These are phyloP conservation scores for Globisporangium cederbergense DNA, from an alignment of 352 stramenopile genomes.

Conservation along the genomic window DNA sequence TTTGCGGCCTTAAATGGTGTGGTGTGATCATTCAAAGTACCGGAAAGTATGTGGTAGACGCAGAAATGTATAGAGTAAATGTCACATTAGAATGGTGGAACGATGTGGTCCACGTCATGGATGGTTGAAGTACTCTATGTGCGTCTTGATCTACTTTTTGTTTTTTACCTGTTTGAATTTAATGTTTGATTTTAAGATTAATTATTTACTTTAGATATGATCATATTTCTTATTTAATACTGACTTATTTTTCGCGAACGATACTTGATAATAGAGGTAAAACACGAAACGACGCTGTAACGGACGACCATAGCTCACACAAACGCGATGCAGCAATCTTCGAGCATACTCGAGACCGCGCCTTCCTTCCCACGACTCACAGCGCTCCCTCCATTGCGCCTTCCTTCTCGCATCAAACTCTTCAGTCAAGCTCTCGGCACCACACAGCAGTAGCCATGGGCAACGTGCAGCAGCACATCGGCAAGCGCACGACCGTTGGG, in stretches of 20 bases:
- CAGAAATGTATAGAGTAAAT: too few species aligned
- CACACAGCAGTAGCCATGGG: constrained; percentile 32
- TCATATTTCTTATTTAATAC: too few species aligned
- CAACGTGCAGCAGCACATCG: constrained; percentile 80
- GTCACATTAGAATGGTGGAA: too few species aligned
- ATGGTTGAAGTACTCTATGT: too few species aligned
- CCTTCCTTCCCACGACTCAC: background rate
- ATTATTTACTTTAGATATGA: too few species aligned
- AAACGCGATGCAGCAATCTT: background rate
- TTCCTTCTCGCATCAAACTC: background rate
- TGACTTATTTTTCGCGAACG: too few species aligned
- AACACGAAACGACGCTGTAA: constrained; percentile 28
- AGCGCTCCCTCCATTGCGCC: background rate
- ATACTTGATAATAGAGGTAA: too few species aligned
- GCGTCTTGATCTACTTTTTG: too few species aligned
- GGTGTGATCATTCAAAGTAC: background rate
- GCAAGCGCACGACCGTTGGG: constrained; percentile 57
- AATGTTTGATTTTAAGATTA: too few species aligned
- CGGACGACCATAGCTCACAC: background rate
- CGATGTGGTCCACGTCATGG: too few species aligned
- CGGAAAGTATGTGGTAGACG: background rate
- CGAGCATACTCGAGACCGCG: background rate
- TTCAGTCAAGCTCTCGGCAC: background rate
- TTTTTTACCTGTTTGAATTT: too few species aligned
- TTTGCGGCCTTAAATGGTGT: background rate